Percentiles rank a stretch among this genome's conserved stretches.
Conservation (phyloP, 2,329 filamentous ascomycete genomes). For the Sporothrix mexicana region DNA sequence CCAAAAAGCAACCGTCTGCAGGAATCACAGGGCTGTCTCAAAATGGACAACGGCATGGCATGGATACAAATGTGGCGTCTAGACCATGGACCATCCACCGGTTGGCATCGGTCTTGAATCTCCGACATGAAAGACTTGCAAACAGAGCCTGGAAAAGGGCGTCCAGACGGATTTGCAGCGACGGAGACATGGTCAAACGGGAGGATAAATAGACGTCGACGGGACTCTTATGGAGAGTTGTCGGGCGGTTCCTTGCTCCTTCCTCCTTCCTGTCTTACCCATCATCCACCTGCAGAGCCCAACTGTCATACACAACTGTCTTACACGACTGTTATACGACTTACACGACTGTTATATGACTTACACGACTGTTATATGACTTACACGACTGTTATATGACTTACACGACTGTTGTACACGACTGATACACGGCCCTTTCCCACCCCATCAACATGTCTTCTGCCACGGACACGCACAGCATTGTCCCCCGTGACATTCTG, state of each 20-base stretch:
- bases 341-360: too few species aligned
- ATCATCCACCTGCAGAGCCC: background rate
- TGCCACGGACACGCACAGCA: background rate
- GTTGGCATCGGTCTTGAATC: background rate
- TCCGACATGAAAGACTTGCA: background rate
- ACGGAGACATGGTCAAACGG: background rate
- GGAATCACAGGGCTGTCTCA: background rate
- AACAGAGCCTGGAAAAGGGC: slow-evolving; percentile 6
- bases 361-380: too few species aligned
- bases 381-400: too few species aligned
- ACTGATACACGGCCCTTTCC: background rate
- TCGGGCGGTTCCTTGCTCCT: too few species aligned
- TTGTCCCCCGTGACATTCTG: background rate
- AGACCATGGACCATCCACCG: background rate
- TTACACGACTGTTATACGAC: too few species aligned
- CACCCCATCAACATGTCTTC: background rate
- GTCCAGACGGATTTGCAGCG: background rate
- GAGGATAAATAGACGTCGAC: background rate
- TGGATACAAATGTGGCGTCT: background rate
- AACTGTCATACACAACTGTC: too few species aligned
- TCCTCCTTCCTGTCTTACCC: background rate
- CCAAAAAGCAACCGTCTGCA: background rate
- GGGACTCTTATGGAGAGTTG: too few species aligned
- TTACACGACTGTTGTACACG: too few species aligned
- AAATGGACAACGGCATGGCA: background rate